Percentiles rank a stretch among this genome's conserved stretches.
phyloP scores from a whole-genome alignment of 2,329 filamentous ascomycete genomes.

The Diaporthe humulicola region DNA sequence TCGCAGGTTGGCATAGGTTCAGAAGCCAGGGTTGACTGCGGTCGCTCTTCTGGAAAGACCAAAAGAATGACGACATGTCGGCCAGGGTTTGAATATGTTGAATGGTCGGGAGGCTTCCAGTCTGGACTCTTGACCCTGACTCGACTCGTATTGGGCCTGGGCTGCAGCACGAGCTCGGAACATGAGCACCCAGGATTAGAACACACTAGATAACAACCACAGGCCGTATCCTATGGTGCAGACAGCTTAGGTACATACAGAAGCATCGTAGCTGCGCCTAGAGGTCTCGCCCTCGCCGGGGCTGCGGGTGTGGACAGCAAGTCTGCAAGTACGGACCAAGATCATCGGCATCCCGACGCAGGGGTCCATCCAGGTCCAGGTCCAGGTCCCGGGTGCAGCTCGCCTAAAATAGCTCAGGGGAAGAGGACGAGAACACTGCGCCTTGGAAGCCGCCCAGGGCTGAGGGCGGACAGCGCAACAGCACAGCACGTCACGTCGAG shows the following conservation, averaged over 20 bases:
- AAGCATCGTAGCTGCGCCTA: background rate
- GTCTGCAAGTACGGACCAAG: background rate
- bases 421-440: conserved; percentile 7
- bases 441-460: conserved; percentile 22
- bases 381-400: background rate
- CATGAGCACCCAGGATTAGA: background rate
- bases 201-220: conserved; percentile 14
- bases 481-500: conserved; percentile 6
- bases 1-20: background rate
- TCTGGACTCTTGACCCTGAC: background rate
- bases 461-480: conserved; percentile 12
- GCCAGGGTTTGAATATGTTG: conserved; percentile 1
- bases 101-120: background rate
- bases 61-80: conserved; percentile 12
- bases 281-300: background rate
- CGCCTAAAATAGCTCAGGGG: conserved; percentile 32
- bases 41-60: background rate
- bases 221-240: conserved; percentile 4
- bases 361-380: conserved; percentile 23
- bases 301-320: background rate
- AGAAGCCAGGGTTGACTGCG: background rate
- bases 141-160: conserved; percentile 12
- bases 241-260: background rate
- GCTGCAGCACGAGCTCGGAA: conserved; percentile 6
- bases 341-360: conserved; percentile 15